These are phyloP conservation scores for Exserohilum turcica DNA, from an alignment of 2,329 filamentous ascomycete genomes.

Conservation along the genomic window DNA sequence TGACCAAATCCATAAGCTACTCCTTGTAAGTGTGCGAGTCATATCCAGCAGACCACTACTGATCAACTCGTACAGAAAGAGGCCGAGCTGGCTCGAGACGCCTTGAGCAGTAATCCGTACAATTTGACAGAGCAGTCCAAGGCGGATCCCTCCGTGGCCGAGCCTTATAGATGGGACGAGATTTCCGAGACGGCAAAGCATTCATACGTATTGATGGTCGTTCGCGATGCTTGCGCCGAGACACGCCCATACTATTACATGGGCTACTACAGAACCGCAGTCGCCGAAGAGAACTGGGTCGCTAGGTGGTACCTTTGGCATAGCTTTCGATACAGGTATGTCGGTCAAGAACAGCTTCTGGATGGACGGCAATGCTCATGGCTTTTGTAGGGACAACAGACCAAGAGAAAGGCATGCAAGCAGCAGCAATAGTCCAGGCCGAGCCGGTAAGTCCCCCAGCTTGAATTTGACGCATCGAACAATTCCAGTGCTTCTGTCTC, in stretches of 20 bases:
- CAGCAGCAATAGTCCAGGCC: not conserved
- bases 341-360: not conserved
- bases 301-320: constrained; percentile 60
- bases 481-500: not conserved
- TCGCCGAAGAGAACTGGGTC: constrained; percentile 56
- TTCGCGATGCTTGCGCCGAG: constrained; percentile 45
- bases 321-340: constrained; percentile 53
- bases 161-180: constrained; percentile 54
- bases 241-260: constrained; percentile 51
- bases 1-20: constrained; percentile 50
- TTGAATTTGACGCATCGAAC: not conserved
- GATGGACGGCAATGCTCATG: not conserved
- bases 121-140: constrained; percentile 49
- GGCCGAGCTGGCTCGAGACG: constrained; percentile 49
- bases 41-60: not conserved
- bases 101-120: constrained; percentile 47
- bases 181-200: constrained; percentile 57
- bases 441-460: constrained; percentile 2
- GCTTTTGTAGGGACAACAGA: constrained; percentile 41
- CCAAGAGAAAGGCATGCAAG: constrained; percentile 10
- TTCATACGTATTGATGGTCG: constrained; percentile 51
- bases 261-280: constrained; percentile 49
- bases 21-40: constrained; percentile 48
- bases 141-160: constrained; percentile 34
- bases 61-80: constrained; percentile 46